Conservation (phyloP, 2,329 filamentous ascomycete species). For the Cercospora sojina region DNA sequence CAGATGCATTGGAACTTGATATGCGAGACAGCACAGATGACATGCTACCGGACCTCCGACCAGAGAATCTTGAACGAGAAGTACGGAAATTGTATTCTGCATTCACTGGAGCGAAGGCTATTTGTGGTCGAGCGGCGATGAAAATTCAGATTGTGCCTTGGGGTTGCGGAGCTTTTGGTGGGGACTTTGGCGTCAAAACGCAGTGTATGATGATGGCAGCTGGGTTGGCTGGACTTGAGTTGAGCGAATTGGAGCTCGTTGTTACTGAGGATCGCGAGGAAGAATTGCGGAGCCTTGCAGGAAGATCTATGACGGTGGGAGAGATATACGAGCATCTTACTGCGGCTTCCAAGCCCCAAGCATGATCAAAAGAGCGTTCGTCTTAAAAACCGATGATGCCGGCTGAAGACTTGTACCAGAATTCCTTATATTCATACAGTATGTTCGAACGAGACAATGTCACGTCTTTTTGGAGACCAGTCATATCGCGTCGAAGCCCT, state of each 20-base stretch:
- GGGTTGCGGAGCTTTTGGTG: constrained; percentile 19
- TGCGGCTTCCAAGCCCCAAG: background rate
- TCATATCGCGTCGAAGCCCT: background rate
- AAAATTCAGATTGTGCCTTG: constrained; percentile 18
- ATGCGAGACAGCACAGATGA: background rate
- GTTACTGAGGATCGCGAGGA: constrained; percentile 8
- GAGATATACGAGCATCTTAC: background rate
- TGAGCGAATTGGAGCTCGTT: constrained; percentile 11
- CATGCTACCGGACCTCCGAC: background rate
- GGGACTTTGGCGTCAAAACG: constrained; percentile 10
- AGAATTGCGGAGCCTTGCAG: background rate
- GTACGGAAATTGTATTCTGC: constrained; percentile 13
- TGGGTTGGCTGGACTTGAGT: constrained; percentile 11
- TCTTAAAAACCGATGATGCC: background rate
- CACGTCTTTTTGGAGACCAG: background rate
- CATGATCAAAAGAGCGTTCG: background rate
- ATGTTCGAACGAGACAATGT: background rate
- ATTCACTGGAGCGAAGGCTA: constrained; percentile 9
- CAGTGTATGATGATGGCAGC: constrained; percentile 22
- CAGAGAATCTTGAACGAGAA: constrained; percentile 9
- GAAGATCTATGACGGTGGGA: background rate
- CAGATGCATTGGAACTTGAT: constrained; percentile 2
- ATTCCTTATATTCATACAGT: background rate
- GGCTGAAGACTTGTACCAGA: background rate
- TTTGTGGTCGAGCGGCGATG: background rate